Evolutionary conservation across 257 asterid species (phyloP).

Genomic region (Ballota nigra): DNA sequence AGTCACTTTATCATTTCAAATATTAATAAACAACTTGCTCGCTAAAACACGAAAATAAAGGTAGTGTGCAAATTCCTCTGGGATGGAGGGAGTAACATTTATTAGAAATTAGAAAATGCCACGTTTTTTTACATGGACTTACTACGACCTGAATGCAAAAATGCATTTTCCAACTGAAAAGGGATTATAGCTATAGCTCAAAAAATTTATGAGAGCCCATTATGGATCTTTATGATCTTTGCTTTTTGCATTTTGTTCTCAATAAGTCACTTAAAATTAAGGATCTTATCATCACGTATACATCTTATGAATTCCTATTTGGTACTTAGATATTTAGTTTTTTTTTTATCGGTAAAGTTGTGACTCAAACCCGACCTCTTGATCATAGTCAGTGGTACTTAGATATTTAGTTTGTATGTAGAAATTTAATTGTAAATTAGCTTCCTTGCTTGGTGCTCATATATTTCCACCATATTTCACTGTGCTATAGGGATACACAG

Average conservation of each 20-base stretch:
- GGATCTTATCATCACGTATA: not conserved
- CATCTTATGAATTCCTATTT: not conserved
- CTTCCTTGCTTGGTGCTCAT: not conserved
- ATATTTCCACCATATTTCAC: not conserved
- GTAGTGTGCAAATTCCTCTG: too few species aligned
- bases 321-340: not conserved
- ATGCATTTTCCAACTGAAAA: not conserved
- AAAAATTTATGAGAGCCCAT: not conserved
- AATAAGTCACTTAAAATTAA: not conserved
- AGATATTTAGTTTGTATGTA: not conserved
- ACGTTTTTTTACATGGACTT: not conserved
- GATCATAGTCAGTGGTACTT: too few species aligned
- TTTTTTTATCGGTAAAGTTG: too few species aligned
- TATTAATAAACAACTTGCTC: too few species aligned
- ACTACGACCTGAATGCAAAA: not conserved
- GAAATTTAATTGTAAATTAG: not conserved
- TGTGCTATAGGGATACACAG: constrained; percentile 62
- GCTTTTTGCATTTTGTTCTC: not conserved
- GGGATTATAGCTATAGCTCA: not conserved
- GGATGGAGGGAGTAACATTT: too few species aligned
- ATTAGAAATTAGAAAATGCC: not conserved
- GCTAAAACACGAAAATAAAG: too few species aligned
- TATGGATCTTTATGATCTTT: not conserved
- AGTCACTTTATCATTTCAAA: too few species aligned
- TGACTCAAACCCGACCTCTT: too few species aligned